Evolutionary conservation across 2,329 filamentous ascomycete genomes (phyloP).

Genomic region (Phaeosphaeria sp.): DNA sequence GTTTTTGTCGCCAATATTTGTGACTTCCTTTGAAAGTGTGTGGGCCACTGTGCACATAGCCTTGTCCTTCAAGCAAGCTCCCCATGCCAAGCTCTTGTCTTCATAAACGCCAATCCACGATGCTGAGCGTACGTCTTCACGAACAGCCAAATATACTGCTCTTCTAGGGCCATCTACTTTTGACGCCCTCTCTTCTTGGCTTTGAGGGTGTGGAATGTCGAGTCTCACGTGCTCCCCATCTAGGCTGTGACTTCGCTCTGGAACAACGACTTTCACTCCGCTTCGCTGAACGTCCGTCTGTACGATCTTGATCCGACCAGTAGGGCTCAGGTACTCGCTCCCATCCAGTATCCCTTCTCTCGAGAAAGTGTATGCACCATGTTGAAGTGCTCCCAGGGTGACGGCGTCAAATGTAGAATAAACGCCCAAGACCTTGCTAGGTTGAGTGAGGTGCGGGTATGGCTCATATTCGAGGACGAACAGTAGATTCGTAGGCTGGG

Average conservation of each 20-base stretch:
- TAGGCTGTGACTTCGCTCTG: slow-evolving; percentile 8
- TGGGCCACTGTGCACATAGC: slow-evolving; percentile 18
- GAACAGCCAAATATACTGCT: slow-evolving; percentile 23
- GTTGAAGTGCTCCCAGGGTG: slow-evolving; percentile 22
- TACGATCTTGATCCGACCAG: slow-evolving; percentile 30
- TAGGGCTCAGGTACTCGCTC: slow-evolving; percentile 26
- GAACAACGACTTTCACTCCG: slow-evolving; percentile 17
- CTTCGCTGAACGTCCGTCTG: slow-evolving; percentile 15
- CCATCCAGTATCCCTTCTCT: slow-evolving; percentile 29
- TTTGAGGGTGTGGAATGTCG: slow-evolving; percentile 32
- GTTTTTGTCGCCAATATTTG: slow-evolving; percentile 11
- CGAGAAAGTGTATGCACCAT: slow-evolving; percentile 32
- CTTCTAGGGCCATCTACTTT: background rate
- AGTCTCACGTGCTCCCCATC: slow-evolving; percentile 16
- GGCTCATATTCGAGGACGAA: slow-evolving; percentile 29
- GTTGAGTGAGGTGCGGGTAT: slow-evolving; percentile 26
- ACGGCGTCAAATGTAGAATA: slow-evolving; percentile 28
- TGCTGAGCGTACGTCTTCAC: slow-evolving; percentile 17
- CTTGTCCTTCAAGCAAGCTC: slow-evolving; percentile 31
- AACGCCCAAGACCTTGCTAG: slow-evolving; percentile 27
- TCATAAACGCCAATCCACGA: slow-evolving; percentile 26
- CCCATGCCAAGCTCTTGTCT: slow-evolving; percentile 28
- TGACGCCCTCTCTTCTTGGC: background rate
- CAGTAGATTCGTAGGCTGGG: background rate
- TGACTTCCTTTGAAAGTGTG: slow-evolving; percentile 20